A percentile compares a stretch with the other conserved stretches of the same genome.
Evolutionary conservation across 768 basidiomycete genomes (phyloP).

Genomic region (Lactifluus rugatus): DNA sequence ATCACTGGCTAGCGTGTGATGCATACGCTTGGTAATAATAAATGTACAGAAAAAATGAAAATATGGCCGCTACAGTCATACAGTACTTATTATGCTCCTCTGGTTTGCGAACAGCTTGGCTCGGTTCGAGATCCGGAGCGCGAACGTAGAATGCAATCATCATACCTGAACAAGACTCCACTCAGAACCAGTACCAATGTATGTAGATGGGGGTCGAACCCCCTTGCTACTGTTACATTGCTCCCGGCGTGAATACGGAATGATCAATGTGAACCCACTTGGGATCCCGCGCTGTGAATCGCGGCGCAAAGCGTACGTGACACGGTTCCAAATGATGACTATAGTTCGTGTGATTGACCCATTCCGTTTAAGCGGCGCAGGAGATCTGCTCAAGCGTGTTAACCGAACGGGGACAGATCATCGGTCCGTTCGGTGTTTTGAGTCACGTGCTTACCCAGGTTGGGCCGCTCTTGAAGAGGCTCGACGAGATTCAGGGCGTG

Average conservation of each 20-base stretch:
- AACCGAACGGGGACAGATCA: not conserved
- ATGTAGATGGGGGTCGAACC: not conserved
- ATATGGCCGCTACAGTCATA: not conserved
- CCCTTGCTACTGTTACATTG: not conserved
- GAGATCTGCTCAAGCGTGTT: not conserved
- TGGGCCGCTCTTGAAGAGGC: too few species aligned
- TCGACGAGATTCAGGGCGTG: not conserved
- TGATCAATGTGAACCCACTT: not conserved
- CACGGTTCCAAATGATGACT: constrained; percentile 1
- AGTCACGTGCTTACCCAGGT: not conserved
- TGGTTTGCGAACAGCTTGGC: not conserved
- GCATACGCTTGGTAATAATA: too few species aligned
- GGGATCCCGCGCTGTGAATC: not conserved
- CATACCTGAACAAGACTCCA: not conserved
- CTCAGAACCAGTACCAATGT: not conserved
- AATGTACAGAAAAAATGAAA: not conserved
- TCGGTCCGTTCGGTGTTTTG: too few species aligned
- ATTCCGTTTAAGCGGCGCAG: not conserved
- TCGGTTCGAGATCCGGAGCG: not conserved
- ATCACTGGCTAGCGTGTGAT: too few species aligned
- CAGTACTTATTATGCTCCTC: not conserved
- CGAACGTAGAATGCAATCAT: not conserved
- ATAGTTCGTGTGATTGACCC: not conserved
- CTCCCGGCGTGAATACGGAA: not conserved
- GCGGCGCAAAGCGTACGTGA: not conserved